Percentiles rank a stretch among this genome's conserved stretches.
These are phyloP conservation scores for Annulohypoxylon maeteangense DNA, from an alignment of 495 filamentous ascomycete genomes.

Conservation along the genomic window DNA sequence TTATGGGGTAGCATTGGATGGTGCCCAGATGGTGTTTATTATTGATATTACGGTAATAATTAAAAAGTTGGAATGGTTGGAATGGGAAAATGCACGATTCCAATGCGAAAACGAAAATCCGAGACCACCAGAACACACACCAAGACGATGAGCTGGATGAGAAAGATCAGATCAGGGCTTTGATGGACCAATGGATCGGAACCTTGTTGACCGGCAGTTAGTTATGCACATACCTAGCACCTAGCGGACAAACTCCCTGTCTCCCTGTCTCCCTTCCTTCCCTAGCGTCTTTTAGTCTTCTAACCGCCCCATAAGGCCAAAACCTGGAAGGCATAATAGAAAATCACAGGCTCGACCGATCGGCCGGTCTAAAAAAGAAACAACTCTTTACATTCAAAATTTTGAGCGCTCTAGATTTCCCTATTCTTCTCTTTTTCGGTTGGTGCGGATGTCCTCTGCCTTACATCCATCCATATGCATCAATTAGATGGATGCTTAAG, in stretches of 20 bases:
- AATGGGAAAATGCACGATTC: slow-evolving; percentile 12
- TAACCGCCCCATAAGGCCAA: background rate
- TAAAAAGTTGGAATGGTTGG: slow-evolving; percentile 15
- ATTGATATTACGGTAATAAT: slow-evolving; percentile 7
- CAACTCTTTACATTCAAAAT: background rate
- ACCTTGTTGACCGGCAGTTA: slow-evolving; percentile 37
- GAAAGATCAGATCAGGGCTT: background rate
- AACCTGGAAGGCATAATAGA: background rate
- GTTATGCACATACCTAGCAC: slow-evolving; percentile 31
- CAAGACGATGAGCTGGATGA: background rate
- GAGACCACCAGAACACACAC: too few relatives aligned
- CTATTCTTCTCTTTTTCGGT: slow-evolving; percentile 29
- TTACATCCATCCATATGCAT: slow-evolving; percentile 2
- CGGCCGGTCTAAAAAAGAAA: background rate
- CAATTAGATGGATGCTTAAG: background rate
- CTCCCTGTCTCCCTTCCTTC: background rate
- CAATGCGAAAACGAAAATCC: slow-evolving; percentile 13
- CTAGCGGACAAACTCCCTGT: background rate
- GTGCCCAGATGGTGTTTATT: background rate
- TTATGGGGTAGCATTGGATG: slow-evolving; percentile 23
- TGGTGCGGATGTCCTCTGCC: slow-evolving; percentile 19
- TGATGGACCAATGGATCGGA: slow-evolving; percentile 2
- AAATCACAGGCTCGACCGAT: background rate
- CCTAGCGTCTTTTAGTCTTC: background rate
- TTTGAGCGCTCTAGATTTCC: slow-evolving; percentile 27